Evolutionary conservation across 768 basidiomycete genomes (phyloP).

Genomic region (Serendipita sp.): DNA sequence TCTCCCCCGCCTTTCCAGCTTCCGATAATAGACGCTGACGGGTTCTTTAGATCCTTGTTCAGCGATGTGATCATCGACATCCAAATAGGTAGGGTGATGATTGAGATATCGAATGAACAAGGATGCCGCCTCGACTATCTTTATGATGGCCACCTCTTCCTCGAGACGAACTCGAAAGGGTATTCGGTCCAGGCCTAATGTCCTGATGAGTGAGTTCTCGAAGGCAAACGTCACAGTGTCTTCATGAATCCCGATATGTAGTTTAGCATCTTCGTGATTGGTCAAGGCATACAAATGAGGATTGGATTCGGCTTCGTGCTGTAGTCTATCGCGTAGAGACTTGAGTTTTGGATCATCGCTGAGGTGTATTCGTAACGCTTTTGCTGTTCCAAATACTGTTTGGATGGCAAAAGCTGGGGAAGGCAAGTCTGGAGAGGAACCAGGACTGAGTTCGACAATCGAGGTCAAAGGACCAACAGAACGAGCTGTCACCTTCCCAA

Average conservation of each 20-base stretch:
- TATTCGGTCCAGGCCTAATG: no score
- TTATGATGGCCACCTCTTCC: no score
- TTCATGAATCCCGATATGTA: no score
- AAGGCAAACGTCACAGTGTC: no score
- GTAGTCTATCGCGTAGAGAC: no score
- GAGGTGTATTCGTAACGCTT: conserved; percentile 38
- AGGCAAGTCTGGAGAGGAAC: conserved; percentile 40
- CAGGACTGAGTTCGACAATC: conserved; percentile 22
- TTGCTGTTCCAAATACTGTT: conserved; percentile 24
- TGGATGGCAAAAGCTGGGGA: conserved; percentile 23
- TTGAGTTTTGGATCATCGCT: conserved; percentile 21
- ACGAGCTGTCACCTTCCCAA: conserved; percentile 39
- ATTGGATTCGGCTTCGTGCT: no score
- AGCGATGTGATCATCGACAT: conserved; percentile 24
- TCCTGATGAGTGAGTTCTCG: no score
- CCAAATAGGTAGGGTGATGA: conserved; percentile 38
- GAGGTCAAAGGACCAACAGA: conserved; percentile 38
- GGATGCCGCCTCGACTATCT: no score
- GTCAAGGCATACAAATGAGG: no score
- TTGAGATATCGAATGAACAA: no score
- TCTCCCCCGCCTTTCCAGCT: conserved; percentile 5
- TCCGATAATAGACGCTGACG: background rate
- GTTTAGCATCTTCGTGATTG: no score
- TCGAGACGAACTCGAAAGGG: no score
- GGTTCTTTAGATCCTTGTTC: background rate